Evolutionary conservation across 2,329 filamentous ascomycete species (phyloP).

Genomic region (Botryotinia narcissicola): DNA sequence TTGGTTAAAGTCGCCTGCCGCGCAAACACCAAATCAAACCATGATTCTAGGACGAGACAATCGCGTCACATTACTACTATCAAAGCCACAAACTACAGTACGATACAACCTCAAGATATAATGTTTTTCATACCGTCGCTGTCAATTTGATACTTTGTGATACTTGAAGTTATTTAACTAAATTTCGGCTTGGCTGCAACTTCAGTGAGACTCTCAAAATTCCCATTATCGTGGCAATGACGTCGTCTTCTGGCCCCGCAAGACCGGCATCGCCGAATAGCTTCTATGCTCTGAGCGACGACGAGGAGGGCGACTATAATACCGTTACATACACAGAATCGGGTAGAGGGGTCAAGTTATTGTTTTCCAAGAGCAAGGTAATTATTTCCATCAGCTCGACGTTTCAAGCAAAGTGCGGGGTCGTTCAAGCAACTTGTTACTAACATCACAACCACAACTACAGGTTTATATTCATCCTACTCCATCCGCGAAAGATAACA

Average conservation of each 20-base stretch:
- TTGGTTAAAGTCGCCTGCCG: conserved; percentile 12
- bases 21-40: not conserved
- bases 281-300: conserved; percentile 94
- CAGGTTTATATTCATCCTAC: conserved; percentile 96
- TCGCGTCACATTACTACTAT: not conserved
- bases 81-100: not conserved
- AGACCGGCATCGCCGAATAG: conserved; percentile 70
- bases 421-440: conserved; percentile 6
- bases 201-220: not conserved
- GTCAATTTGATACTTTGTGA: not conserved
- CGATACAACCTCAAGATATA: not conserved
- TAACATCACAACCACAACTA: conserved; percentile 28
- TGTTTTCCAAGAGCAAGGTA: conserved; percentile 96
- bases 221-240: conserved; percentile 30
- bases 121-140: not conserved
- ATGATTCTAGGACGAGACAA: conserved; percentile 3
- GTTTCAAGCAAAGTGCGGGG: conserved; percentile 20
- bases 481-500: conserved; percentile 91
- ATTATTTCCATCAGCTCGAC: conserved; percentile 27
- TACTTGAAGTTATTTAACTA: not conserved
- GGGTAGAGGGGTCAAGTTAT: conserved; percentile 82
- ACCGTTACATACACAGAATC: conserved; percentile 79
- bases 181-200: not conserved
- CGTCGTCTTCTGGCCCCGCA: conserved; percentile 34
- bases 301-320: conserved; percentile 92